Evolutionary conservation across 495 filamentous ascomycete species (phyloP), one percentile per base, ranked within the genome.

Genomic region (Aspergillus heteromorphus): DNA sequence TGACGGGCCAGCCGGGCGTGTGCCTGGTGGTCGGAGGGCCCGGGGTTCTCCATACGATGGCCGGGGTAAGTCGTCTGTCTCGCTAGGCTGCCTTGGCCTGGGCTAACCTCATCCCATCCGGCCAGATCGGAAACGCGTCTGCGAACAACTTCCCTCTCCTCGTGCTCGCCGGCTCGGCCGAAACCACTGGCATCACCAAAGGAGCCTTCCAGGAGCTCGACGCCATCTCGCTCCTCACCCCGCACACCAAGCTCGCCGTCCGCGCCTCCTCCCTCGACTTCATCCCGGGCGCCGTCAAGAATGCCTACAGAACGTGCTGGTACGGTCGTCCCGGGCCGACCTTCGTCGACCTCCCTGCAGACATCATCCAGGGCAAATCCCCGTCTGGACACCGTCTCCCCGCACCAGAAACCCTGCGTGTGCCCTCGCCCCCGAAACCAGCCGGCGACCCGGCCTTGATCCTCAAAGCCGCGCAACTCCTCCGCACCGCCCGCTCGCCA

Each of bases 21-120:
- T 85, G 80, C 64, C 69, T 86, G 18, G 81, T 84, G 9, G 84
- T 87, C 7, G 84, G 84, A 34, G 84, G 84, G 17, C 84, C 84
- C 1, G 84, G 82, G 21, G 81, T 86, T 9, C 63, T 85, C 16
- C 84, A 87, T 68, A 80, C 78, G 2, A 68, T 86, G 61, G 79
- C 83, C 36, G 83, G 83, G 31, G 81, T 78, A 70, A 42, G 74
- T 49, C 41, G 5, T 19, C 10, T 23, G 20, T 13, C 29, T 18
- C 29, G 6, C 13, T 9, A 40, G 31, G 25, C 10, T 14, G 29
- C 48, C n/a, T 25, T 53, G 31, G 19, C 29, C 17, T 13, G 11
- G 19, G 52, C 17, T 20, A 40, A 47, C 30, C 6, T 10, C 4
- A 19, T 21, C 13, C 31, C 17, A 4, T n/a, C 34, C 13, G 41